Evolutionary conservation across 1,139 yeast genomes (phyloP).

Genomic region (Yamadazyma spencermartinsiae): DNA sequence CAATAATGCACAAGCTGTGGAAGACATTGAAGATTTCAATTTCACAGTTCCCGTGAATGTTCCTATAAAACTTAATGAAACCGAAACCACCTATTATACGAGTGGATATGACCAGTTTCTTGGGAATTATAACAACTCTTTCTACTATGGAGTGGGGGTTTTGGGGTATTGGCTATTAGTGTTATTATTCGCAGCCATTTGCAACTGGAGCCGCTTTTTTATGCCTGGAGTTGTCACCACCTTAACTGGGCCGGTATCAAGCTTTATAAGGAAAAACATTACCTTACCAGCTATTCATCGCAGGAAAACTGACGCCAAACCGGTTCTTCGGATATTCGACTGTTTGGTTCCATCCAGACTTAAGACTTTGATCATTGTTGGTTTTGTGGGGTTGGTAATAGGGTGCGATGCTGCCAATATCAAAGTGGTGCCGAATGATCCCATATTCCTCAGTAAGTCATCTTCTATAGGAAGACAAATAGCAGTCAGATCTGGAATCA

Average conservation of each 20-base stretch:
- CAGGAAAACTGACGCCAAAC: constrained; percentile 25
- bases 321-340: constrained; percentile 21
- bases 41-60: constrained; percentile 17
- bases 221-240: constrained; percentile 26
- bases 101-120: constrained; percentile 28
- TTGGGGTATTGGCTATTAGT: constrained; percentile 52
- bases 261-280: constrained; percentile 28
- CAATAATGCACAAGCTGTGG: constrained; percentile 18
- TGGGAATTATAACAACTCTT: constrained; percentile 39
- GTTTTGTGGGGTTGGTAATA: constrained; percentile 48
- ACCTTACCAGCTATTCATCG: constrained; percentile 32
- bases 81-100: constrained; percentile 15
- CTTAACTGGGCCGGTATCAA: constrained; percentile 25
- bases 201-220: constrained; percentile 40
- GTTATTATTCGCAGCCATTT: constrained; percentile 37
- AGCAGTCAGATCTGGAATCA: constrained; percentile 36
- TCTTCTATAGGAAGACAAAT: constrained; percentile 27
- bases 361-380: constrained; percentile 26
- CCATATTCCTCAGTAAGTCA: constrained; percentile 18
- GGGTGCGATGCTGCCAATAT: constrained; percentile 32
- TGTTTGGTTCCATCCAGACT: constrained; percentile 30
- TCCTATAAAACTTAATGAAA: constrained; percentile 24
- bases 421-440: constrained; percentile 23
- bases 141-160: constrained; percentile 49
- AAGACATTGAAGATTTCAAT: constrained; percentile 25